Evolutionary conservation across 768 basidiomycete genomes (phyloP).

Genomic region (Mycena albidolilacea): DNA sequence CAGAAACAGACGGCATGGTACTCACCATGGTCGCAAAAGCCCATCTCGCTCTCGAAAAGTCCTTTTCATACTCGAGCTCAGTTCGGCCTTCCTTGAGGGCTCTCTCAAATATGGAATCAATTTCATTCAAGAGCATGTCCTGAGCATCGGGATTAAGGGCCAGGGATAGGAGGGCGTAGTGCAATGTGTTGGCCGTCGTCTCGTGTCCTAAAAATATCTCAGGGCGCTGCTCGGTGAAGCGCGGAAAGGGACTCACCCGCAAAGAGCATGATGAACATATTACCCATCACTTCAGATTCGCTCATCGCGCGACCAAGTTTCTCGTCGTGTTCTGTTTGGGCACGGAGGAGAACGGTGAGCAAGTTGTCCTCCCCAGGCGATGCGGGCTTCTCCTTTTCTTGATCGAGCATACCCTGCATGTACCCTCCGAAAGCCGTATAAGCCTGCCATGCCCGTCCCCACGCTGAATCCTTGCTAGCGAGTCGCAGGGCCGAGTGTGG

Average conservation of each 20-base stretch:
- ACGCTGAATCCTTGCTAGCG: slow-evolving; percentile 6
- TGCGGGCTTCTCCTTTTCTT: slow-evolving; percentile 9
- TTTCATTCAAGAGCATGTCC: slow-evolving; percentile 33
- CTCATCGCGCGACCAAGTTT: slow-evolving; percentile 15
- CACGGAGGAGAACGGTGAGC: slow-evolving; percentile 23
- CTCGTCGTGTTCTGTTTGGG: slow-evolving; percentile 17
- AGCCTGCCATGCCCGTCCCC: slow-evolving; percentile 34
- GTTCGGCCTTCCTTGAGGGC: slow-evolving; percentile 17
- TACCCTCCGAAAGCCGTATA: slow-evolving; percentile 35
- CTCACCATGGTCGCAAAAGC: slow-evolving; percentile 26
- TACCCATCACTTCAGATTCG: slow-evolving; percentile 27
- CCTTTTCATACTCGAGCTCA: slow-evolving; percentile 23
- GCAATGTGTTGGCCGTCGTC: slow-evolving; percentile 33
- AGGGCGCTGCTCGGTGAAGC: not conserved
- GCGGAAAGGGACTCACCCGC: slow-evolving; percentile 20
- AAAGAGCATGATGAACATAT: slow-evolving; percentile 29
- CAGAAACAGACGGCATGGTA: not conserved
- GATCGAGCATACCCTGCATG: slow-evolving; percentile 34
- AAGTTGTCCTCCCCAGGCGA: slow-evolving; percentile 21
- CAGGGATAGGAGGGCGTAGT: slow-evolving; percentile 38
- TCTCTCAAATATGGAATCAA: slow-evolving; percentile 23
- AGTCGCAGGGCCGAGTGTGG: slow-evolving; percentile 23
- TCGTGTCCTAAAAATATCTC: slow-evolving; percentile 29
- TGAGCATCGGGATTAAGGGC: slow-evolving; percentile 37
- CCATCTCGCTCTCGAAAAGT: slow-evolving; percentile 15